phyloP scores from a whole-genome alignment of 805 yeast species.

The Suhomyces prunicola region DNA sequence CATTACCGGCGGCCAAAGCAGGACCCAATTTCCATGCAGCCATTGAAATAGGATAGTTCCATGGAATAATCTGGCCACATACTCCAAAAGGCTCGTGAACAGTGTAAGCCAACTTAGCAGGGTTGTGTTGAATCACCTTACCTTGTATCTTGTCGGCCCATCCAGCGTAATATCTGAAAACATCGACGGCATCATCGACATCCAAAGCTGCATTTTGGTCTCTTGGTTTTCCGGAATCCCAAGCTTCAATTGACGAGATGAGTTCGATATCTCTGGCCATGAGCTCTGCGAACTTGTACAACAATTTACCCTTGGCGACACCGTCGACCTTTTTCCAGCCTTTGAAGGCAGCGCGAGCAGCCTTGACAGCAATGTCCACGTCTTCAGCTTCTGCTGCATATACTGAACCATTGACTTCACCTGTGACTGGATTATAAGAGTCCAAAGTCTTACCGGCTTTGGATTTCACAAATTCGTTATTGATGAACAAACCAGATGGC shows the following conservation, averaged over 20 bases:
- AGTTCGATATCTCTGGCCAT: constrained; percentile 32
- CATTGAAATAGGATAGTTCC: constrained; percentile 70
- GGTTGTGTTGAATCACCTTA: constrained; percentile 39
- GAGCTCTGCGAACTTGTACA: constrained; percentile 36
- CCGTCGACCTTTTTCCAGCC: constrained; percentile 48
- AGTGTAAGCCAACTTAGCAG: constrained; percentile 60
- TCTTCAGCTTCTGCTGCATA: constrained; percentile 42
- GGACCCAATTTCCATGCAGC: constrained; percentile 82
- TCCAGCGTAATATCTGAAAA: constrained; percentile 55
- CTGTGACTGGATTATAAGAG: constrained; percentile 42
- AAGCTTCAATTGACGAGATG: constrained; percentile 40
- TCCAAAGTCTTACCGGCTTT: constrained; percentile 36
- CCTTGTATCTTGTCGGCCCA: constrained; percentile 61
- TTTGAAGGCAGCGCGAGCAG: constrained; percentile 38
- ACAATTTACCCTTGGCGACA: constrained; percentile 36
- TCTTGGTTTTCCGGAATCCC: constrained; percentile 49
- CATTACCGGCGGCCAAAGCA: constrained; percentile 78
- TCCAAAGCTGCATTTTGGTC: constrained; percentile 48
- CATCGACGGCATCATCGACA: constrained; percentile 43
- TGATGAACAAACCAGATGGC: constrained; percentile 63
- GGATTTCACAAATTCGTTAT: constrained; percentile 49
- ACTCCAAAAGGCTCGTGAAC: constrained; percentile 66
- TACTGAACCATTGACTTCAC: constrained; percentile 40
- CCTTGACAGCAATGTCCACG: constrained; percentile 40
- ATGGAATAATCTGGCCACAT: constrained; percentile 67